Evolutionary conservation across 2,329 filamentous ascomycete species (phyloP), one percentile per base, ranked within the genome.

Genomic region (Colletotrichum brevisporum): DNA sequence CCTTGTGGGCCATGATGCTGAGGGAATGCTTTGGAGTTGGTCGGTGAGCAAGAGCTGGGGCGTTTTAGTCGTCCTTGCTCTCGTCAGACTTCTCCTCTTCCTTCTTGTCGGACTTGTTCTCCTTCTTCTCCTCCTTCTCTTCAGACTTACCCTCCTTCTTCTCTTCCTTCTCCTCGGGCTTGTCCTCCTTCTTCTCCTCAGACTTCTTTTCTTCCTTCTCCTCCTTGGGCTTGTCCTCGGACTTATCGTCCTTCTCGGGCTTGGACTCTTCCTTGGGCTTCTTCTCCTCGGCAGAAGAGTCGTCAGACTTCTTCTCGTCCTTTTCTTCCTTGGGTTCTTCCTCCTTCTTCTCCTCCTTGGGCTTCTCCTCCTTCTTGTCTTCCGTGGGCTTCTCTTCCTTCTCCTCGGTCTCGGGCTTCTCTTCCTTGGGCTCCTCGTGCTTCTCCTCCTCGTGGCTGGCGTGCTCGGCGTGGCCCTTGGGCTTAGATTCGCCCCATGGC

Each of bases 311-410:
- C 21, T 70, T 63, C 56, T 67, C 41, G 12, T 58, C 15, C 61
- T 75, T 75, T n/a, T 74, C 66, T 54, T 77, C 70, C 45, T 31
- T 31, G 75, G 71, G 21, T 24, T 24, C 21, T 24, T 24, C 75
- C 56, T 77, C 18, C 21, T 26, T 45, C 31, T 43, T 26, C 50
- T 54, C 31, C 4, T 24, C 21, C 21, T 2, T 24, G 21, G 21
- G 21, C 50, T 77, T 74, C 12, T 76, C 75, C 57, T 77, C 76
- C 58, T 48, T 61, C 6, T 39, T 36, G 13, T 60, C 48, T 0
- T 24, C 8, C 24, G 53, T 26, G 6, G n/a, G 8, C 18, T 50
- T 21, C 24, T 36, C 55, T 18, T 48, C 18, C 21, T 26, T 45
- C 50, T 52, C 50, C 50, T 52, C 50, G n/a, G n/a, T n/a, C 53